These are phyloP conservation scores for Gentiana straminea DNA, from an alignment of 257 asterid species.

Conservation along the genomic window DNA sequence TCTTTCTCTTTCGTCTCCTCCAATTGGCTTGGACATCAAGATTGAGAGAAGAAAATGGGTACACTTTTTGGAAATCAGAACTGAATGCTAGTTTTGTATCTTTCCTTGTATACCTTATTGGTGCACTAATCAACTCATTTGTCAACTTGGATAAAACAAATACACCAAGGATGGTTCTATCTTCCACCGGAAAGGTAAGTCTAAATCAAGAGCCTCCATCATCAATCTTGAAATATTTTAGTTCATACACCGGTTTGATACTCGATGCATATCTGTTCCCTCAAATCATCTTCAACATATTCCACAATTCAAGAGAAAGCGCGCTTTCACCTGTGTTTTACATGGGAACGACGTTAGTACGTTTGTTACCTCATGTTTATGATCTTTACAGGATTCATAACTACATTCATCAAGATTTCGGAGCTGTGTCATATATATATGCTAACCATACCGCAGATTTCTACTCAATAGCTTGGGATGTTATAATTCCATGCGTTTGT, in stretches of 20 bases:
- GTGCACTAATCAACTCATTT: slow-evolving; percentile 27
- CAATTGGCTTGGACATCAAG: slow-evolving; percentile 50
- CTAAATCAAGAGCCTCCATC: background rate
- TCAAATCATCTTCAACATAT: slow-evolving; percentile 39
- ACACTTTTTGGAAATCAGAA: slow-evolving; percentile 22
- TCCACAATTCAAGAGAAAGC: slow-evolving; percentile 24
- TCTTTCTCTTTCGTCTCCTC: slow-evolving; percentile 39
- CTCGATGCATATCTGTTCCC: slow-evolving; percentile 64
- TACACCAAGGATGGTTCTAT: background rate
- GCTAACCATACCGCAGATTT: slow-evolving; percentile 49
- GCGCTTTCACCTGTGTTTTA: slow-evolving; percentile 35
- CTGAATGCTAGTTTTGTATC: slow-evolving; percentile 16
- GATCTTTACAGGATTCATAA: slow-evolving; percentile 45
- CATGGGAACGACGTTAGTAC: slow-evolving; percentile 39
- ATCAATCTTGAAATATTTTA: slow-evolving; percentile 32
- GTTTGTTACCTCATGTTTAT: slow-evolving; percentile 57
- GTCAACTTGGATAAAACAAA: slow-evolving; percentile 21
- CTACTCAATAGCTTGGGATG: slow-evolving; percentile 67
- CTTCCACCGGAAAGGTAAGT: too few relatives aligned
- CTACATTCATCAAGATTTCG: slow-evolving; percentile 13
- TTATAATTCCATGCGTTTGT: slow-evolving; percentile 41
- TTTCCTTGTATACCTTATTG: slow-evolving; percentile 25
- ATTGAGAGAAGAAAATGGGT: slow-evolving; percentile 6
- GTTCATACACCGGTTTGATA: slow-evolving; percentile 45
- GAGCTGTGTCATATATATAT: slow-evolving; percentile 35